phyloP scores from a whole-genome alignment of 352 stramenopile genomes.

The Phytophthora pistaciae region DNA sequence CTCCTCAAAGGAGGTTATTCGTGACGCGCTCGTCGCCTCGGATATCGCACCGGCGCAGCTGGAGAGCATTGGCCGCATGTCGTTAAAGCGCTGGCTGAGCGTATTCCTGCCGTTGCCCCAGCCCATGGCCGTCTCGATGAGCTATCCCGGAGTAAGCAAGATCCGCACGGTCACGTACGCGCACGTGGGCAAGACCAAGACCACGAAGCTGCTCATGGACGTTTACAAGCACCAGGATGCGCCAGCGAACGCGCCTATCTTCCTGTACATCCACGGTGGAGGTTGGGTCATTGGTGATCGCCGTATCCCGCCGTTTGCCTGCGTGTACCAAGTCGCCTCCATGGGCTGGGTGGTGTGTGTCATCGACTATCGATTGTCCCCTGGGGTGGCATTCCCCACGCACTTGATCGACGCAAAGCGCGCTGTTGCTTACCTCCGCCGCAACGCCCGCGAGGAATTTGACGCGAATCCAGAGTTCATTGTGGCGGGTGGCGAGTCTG shows the following conservation, averaged over 20 bases:
- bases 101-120: constrained; percentile 66
- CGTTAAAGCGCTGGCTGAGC: constrained; percentile 54
- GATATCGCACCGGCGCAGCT: constrained; percentile 44
- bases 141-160: constrained; percentile 55
- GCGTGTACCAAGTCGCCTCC: constrained; percentile 63
- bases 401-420: constrained; percentile 76
- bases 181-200: constrained; percentile 64
- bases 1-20: constrained; percentile 52
- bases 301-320: constrained; percentile 51
- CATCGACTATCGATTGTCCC: constrained; percentile 77
- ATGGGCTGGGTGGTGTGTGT: constrained; percentile 75
- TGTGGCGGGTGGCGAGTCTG: constrained; percentile 68
- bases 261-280: constrained; percentile 76
- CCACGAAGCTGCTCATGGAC: constrained; percentile 66
- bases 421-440: constrained; percentile 62
- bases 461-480: constrained; percentile 63
- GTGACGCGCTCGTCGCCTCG: constrained; percentile 38
- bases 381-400: constrained; percentile 63
- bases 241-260: constrained; percentile 61
- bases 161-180: constrained; percentile 57
- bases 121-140: constrained; percentile 51
- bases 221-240: constrained; percentile 58
- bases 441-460: constrained; percentile 42
- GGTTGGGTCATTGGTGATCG: constrained; percentile 73
- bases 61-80: constrained; percentile 50